Evolutionary conservation across 225 moss, liverwort and hornwort genomes (phyloP).

Genomic region (Lunularia cruciata): DNA sequence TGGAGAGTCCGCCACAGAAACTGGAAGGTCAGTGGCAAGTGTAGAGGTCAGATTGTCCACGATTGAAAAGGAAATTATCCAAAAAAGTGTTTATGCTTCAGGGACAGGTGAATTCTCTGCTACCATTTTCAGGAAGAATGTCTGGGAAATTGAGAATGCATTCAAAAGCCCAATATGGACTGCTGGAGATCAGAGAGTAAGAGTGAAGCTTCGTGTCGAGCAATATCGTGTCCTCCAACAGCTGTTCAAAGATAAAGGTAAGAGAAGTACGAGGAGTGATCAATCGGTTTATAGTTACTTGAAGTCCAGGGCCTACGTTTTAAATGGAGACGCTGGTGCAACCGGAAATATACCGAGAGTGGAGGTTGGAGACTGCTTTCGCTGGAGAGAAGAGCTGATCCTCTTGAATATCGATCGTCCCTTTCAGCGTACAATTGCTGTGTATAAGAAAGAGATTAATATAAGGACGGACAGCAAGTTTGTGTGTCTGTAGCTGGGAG

Average conservation of each 20-base stretch:
- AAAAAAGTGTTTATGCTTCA: too few species aligned
- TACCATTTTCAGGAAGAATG: too few species aligned
- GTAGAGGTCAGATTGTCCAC: too few species aligned
- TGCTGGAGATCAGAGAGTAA: background rate
- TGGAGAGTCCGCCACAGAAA: too few species aligned
- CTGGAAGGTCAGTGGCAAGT: too few species aligned
- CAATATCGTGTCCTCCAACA: background rate
- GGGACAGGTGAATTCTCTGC: too few species aligned
- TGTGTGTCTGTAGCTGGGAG: slow-evolving; percentile 11
- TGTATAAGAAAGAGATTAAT: too few species aligned
- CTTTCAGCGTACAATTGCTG: slow-evolving; percentile 7
- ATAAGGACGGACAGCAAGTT: background rate
- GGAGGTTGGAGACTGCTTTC: slow-evolving; percentile 19
- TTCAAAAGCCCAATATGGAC: background rate
- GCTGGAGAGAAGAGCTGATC: slow-evolving; percentile 11
- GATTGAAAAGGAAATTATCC: too few species aligned
- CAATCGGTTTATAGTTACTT: background rate
- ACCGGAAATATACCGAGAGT: slow-evolving; percentile 18
- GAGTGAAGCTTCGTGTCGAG: background rate
- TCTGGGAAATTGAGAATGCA: background rate
- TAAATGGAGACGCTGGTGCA: background rate
- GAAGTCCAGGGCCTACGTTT: background rate
- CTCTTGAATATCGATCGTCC: slow-evolving; percentile 12
- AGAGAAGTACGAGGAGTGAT: background rate
- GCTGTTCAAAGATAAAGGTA: background rate